Percentiles rank a stretch among this genome's conserved stretches.
Conservation (phyloP, 2,329 filamentous ascomycete species). For the Neofusicoccum cordaticola region DNA sequence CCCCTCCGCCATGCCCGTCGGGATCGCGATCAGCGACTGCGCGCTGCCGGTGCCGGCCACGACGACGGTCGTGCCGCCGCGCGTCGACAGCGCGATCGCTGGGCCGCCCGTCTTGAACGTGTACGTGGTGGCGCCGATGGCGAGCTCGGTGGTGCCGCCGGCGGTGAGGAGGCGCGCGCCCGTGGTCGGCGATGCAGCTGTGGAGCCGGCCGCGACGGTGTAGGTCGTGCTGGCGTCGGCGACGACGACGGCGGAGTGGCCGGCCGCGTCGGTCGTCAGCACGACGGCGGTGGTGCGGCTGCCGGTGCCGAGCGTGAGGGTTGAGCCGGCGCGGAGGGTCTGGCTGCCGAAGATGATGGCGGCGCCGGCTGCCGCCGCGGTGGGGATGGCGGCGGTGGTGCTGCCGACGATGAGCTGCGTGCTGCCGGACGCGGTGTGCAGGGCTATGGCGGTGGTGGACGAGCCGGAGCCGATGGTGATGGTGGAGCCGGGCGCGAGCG, state of each 20-base stretch:
- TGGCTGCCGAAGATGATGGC: neutral
- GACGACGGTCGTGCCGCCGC: neutral
- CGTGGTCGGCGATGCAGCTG: neutral
- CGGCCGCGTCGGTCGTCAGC: neutral
- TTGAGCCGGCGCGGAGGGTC: neutral
- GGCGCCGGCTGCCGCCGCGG: neutral
- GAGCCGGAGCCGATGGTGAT: constrained; percentile 25
- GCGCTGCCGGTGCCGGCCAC: neutral
- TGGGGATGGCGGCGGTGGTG: neutral
- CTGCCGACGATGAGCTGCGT: neutral
- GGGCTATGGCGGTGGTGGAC: constrained; percentile 24
- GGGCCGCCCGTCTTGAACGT: neutral
- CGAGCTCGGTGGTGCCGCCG: neutral
- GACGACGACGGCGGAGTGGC: neutral
- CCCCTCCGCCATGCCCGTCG: constrained; percentile 10
- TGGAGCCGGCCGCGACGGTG: neutral
- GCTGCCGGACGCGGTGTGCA: neutral
- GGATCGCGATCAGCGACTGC: neutral
- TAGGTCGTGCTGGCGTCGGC: neutral
- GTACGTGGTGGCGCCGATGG: neutral
- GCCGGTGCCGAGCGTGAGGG: neutral
- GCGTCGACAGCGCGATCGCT: neutral
- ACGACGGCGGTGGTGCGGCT: neutral
- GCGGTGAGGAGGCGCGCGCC: neutral
- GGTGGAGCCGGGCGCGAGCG: constrained; percentile 28